phyloP scores from a whole-genome alignment of 208 protist genomes.

The Vickermania ingenoplastis region DNA sequence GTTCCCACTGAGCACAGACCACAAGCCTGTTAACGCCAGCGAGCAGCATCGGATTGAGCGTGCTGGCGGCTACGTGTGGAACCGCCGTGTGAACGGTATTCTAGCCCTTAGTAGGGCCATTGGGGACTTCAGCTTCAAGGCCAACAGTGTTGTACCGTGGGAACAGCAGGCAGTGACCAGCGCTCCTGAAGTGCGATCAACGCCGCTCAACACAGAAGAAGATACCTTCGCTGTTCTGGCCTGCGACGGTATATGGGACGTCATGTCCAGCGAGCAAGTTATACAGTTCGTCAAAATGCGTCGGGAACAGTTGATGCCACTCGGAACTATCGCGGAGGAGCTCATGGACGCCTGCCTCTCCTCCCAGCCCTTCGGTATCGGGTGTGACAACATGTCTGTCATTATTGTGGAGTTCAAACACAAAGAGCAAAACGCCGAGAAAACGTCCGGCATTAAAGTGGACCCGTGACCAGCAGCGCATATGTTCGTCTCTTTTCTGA shows the following conservation, averaged over 20 bases:
- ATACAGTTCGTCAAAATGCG: slow-evolving; percentile 63
- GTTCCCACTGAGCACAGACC: slow-evolving; percentile 88
- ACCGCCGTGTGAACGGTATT: slow-evolving; percentile 90
- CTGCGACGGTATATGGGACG: slow-evolving; percentile 92
- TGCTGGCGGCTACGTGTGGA: slow-evolving; percentile 87
- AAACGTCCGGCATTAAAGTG: neutral
- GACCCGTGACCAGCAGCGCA: neutral
- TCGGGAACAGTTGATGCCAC: slow-evolving; percentile 46
- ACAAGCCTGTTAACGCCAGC: slow-evolving; percentile 82
- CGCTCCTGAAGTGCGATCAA: slow-evolving; percentile 64
- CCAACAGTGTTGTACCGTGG: slow-evolving; percentile 65
- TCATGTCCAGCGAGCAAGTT: slow-evolving; percentile 83
- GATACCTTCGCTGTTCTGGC: slow-evolving; percentile 87
- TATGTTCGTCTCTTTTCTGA: too few species aligned
- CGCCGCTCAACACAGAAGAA: slow-evolving; percentile 54
- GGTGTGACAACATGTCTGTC: slow-evolving; percentile 90
- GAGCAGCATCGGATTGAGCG: slow-evolving; percentile 86
- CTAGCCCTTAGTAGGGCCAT: slow-evolving; percentile 92
- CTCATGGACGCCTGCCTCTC: slow-evolving; percentile 79
- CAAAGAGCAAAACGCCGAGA: slow-evolving; percentile 6
- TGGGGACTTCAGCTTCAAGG: slow-evolving; percentile 92
- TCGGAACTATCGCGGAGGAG: slow-evolving; percentile 51
- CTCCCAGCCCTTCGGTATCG: slow-evolving; percentile 68
- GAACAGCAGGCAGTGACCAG: slow-evolving; percentile 89
- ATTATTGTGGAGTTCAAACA: slow-evolving; percentile 84